phyloP scores from a whole-genome alignment of 1,284 basidiomycete species.

The Malassezia equina region DNA sequence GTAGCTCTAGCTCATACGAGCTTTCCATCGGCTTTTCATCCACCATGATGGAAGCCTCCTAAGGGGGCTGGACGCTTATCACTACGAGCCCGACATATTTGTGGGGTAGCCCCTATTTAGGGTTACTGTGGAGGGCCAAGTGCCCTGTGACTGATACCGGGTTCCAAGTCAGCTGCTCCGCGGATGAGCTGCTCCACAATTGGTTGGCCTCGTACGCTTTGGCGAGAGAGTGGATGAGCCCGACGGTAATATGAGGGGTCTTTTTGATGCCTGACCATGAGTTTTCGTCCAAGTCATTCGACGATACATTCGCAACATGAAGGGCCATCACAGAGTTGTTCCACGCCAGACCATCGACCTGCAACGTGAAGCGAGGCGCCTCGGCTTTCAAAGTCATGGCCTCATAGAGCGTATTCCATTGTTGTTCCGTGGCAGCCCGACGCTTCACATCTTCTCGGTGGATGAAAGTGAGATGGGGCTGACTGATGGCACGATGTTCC shows the following conservation, averaged over 20 bases:
- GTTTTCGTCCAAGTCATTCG: background rate
- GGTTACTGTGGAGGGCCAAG: conserved; percentile 13
- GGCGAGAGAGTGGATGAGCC: conserved; percentile 57
- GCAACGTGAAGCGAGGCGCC: conserved; percentile 50
- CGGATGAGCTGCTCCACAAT: background rate
- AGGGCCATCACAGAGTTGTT: conserved; percentile 67
- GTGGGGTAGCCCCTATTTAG: background rate
- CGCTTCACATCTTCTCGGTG: conserved; percentile 51
- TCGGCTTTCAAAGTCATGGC: conserved; percentile 18
- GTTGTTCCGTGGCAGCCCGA: background rate
- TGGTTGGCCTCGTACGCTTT: conserved; percentile 62
- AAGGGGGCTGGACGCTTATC: background rate
- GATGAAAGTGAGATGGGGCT: conserved; percentile 76
- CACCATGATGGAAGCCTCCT: background rate
- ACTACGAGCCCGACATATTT: background rate
- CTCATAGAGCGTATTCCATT: conserved; percentile 38
- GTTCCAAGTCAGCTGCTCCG: background rate
- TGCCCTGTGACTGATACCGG: background rate
- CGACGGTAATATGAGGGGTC: conserved; percentile 70
- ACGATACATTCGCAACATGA: background rate
- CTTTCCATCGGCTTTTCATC: background rate
- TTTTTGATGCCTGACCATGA: background rate
- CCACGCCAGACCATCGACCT: conserved; percentile 57
- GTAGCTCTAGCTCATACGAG: background rate
- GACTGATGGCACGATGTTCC: conserved; percentile 53